phyloP scores from a whole-genome alignment of 768 basidiomycete genomes.

The Chiua virens region DNA sequence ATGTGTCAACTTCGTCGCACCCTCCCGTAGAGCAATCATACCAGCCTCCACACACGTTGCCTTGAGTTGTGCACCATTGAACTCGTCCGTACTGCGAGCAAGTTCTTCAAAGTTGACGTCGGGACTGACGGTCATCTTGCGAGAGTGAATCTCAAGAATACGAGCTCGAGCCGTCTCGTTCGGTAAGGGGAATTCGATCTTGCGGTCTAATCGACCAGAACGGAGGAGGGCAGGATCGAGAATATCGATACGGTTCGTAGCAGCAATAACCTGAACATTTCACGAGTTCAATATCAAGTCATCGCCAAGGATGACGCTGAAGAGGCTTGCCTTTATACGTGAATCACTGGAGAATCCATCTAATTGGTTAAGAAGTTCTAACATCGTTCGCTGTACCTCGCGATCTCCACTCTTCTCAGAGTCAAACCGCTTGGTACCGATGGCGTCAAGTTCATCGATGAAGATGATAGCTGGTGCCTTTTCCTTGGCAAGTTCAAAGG shows the following conservation, averaged over 20 bases:
- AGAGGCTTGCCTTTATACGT: conserved; percentile 79
- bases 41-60: conserved; percentile 99
- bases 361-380: conserved; percentile 95
- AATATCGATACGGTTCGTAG: conserved; percentile 98
- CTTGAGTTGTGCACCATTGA: conserved; percentile 96
- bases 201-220: conserved; percentile 95
- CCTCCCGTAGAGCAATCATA: conserved; percentile 96
- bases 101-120: conserved; percentile 98
- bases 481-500: conserved; percentile 97
- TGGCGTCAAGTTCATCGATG: conserved; percentile 98
- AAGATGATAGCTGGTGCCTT: conserved; percentile 99
- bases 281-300: conserved; percentile 4
- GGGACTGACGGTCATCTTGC: conserved; percentile 86
- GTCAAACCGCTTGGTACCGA: conserved; percentile 98
- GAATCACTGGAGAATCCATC: conserved; percentile 98
- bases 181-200: conserved; percentile 98
- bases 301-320: neutral
- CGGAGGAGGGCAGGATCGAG: conserved; percentile 98
- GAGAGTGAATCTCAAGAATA: conserved; percentile 94
- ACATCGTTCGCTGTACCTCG: conserved; percentile 99
- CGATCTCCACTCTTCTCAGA: conserved; percentile 98
- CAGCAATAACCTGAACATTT: conserved; percentile 82
- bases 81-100: conserved; percentile 95
- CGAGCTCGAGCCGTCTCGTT: conserved; percentile 95
- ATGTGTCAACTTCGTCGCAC: conserved; percentile 83